These are phyloP conservation scores for Orychophragmus violaceus DNA, from an alignment of 345 rosid species.

Conservation along the genomic window DNA sequence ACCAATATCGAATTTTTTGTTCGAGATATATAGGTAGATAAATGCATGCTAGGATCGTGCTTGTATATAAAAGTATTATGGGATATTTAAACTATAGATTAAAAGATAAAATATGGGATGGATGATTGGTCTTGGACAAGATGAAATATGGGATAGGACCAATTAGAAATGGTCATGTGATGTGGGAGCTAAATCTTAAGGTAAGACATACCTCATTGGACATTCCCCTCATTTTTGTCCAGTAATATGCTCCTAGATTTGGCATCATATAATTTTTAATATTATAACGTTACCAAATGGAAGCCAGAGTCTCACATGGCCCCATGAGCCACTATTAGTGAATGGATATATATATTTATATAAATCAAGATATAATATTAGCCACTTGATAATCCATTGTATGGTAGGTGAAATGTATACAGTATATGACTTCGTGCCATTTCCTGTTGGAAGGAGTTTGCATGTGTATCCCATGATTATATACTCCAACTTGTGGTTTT, in stretches of 20 bases:
- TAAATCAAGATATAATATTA: background rate
- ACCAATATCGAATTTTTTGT: background rate
- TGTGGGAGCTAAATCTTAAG: constrained; percentile 27
- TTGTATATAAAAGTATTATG: background rate
- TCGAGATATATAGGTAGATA: background rate
- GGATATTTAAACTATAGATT: background rate
- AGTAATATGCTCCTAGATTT: constrained; percentile 26
- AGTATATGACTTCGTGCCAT: constrained; percentile 11
- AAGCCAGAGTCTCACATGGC: constrained; percentile 33
- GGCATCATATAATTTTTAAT: constrained; percentile 12
- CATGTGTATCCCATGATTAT: constrained; percentile 23
- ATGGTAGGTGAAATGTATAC: constrained; percentile 26
- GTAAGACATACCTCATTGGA: constrained; percentile 24
- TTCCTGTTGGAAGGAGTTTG: constrained; percentile 13
- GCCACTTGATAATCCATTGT: constrained; percentile 11
- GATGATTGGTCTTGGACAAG: constrained; percentile 12
- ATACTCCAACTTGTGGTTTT: constrained; percentile 2
- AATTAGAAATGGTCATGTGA: constrained; percentile 28
- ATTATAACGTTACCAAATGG: constrained; percentile 13
- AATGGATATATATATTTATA: constrained; percentile 12
- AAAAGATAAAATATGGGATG: background rate
- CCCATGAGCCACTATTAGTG: constrained; percentile 18
- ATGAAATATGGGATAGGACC: constrained; percentile 3
- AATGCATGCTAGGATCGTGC: constrained; percentile 12
- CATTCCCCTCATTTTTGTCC: constrained; percentile 19